A percentile compares a stretch with the other conserved stretches of the same genome.
Evolutionary conservation across 1,139 yeast genomes (phyloP).

Genomic region (Arxiozyma slooffiae): DNA sequence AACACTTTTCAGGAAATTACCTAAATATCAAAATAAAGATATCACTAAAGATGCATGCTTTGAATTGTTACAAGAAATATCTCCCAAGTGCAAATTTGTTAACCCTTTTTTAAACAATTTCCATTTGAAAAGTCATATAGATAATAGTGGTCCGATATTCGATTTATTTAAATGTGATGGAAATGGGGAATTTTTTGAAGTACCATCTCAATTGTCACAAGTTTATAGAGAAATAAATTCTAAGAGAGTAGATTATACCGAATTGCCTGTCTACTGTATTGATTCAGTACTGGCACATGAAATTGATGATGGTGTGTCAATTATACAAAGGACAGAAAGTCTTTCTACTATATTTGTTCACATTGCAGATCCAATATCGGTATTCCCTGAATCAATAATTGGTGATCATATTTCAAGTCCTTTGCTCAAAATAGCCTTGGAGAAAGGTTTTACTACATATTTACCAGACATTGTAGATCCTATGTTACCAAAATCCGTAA

Average conservation of each 20-base stretch:
- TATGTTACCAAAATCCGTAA: conserved; percentile 60
- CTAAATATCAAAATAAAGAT: conserved; percentile 20
- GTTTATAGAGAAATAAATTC: conserved; percentile 34
- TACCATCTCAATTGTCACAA: conserved; percentile 30
- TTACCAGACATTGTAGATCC: conserved; percentile 57
- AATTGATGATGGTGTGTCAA: conserved; percentile 85
- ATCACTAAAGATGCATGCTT: conserved; percentile 23
- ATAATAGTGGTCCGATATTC: conserved; percentile 5
- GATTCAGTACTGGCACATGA: conserved; percentile 78
- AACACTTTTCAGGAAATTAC: conserved; percentile 20
- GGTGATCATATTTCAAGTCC: conserved; percentile 36
- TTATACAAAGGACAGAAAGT: conserved; percentile 33
- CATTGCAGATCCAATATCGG: conserved; percentile 80
- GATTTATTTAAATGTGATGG: not conserved
- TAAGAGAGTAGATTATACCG: conserved; percentile 38
- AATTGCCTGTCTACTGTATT: conserved; percentile 66
- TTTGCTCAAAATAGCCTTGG: conserved; percentile 50
- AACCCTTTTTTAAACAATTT: conserved; percentile 19
- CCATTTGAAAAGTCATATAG: conserved; percentile 9
- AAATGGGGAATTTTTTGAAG: not conserved
- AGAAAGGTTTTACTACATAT: conserved; percentile 60
- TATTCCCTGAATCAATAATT: conserved; percentile 30
- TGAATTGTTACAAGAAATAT: conserved; percentile 15
- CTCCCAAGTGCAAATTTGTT: conserved; percentile 5
- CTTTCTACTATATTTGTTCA: conserved; percentile 51